A percentile compares a stretch with the other conserved stretches of the same genome.
Conservation (phyloP, 495 filamentous ascomycete species). For the Penicillium maclennaniae region DNA sequence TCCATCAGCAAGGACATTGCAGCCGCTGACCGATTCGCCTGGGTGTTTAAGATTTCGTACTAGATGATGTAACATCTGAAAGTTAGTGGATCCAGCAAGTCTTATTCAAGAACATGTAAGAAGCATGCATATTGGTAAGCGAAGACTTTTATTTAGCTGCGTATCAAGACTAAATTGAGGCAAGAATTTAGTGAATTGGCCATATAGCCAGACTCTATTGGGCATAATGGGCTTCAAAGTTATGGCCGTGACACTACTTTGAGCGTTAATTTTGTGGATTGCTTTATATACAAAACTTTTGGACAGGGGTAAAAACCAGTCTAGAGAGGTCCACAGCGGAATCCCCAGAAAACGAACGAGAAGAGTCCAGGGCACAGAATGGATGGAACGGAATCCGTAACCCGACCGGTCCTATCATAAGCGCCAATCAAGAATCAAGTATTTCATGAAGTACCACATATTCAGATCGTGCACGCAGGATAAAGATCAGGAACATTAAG, state of each 20-base stretch:
- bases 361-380: too few relatives aligned
- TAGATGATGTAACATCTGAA: not conserved
- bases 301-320: too few relatives aligned
- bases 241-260: too few relatives aligned
- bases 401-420: not conserved
- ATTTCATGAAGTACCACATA: not conserved
- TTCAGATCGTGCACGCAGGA: not conserved
- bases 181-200: too few relatives aligned
- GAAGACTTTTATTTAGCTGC: too few relatives aligned
- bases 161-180: not conserved
- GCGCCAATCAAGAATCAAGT: not conserved
- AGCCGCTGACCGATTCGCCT: constrained; percentile 41
- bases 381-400: too few relatives aligned
- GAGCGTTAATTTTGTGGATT: too few relatives aligned
- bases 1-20: constrained; percentile 27
- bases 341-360: too few relatives aligned
- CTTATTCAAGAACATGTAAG: not conserved
- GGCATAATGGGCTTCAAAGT: too few relatives aligned
- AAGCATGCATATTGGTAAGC: not conserved
- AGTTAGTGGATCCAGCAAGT: not conserved
- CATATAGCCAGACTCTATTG: too few relatives aligned
- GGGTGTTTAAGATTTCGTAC: constrained; percentile 50
- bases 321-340: too few relatives aligned
- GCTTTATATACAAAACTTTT: too few relatives aligned
- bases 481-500: not conserved